These are phyloP conservation scores for Lichtheimia hyalospora DNA, from an alignment of 371 early-diverging fungal genomes.

Conservation along the genomic window DNA sequence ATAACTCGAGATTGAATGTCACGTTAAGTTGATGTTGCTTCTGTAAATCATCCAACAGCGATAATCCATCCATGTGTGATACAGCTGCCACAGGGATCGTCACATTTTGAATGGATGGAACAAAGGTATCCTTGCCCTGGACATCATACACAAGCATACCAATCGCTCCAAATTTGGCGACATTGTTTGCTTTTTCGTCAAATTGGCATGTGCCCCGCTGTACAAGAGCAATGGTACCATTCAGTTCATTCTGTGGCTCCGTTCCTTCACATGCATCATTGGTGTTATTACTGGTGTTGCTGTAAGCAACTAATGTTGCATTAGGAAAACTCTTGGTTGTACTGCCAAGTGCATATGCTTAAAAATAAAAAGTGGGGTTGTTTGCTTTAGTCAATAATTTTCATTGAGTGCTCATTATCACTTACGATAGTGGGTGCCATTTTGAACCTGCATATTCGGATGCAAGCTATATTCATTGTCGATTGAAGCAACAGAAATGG, in stretches of 20 bases:
- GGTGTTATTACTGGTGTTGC: conserved; percentile 3
- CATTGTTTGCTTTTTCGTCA: conserved; percentile 51
- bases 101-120: conserved; percentile 5
- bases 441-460: conserved; percentile 12
- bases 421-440: conserved; percentile 22
- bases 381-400: not conserved
- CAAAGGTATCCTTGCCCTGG: conserved; percentile 14
- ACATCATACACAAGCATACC: conserved; percentile 55
- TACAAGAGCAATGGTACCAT: conserved; percentile 49
- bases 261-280: conserved; percentile 29
- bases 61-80: conserved; percentile 21
- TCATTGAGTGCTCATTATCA: not conserved
- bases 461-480: conserved; percentile 46
- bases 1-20: conserved; percentile 7
- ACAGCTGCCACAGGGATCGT: conserved; percentile 40
- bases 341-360: conserved; percentile 26
- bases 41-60: conserved; percentile 1
- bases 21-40: not conserved
- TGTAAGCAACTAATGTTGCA: conserved; percentile 31
- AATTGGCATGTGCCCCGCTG: conserved; percentile 63
- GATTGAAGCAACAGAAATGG: conserved; percentile 63
- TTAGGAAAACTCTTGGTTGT: conserved; percentile 21
- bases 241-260: conserved; percentile 17
- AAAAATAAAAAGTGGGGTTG: conserved; percentile 2
- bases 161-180: conserved; percentile 41